phyloP scores from a whole-genome alignment of 1,284 basidiomycete genomes.

The Leccinum brunneo-olivaceum region DNA sequence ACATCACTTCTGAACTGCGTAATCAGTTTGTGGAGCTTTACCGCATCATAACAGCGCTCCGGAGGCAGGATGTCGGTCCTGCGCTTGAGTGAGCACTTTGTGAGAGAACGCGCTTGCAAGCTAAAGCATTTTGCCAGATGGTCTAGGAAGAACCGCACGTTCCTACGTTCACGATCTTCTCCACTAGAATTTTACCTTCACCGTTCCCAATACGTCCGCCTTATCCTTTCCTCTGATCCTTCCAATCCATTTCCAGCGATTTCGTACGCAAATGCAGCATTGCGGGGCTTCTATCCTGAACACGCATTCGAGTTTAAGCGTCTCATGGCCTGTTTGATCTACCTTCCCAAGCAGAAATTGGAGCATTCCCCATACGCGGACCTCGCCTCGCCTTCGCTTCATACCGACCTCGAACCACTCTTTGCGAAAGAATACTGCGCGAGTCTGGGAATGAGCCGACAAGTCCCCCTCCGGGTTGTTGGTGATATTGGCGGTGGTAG shows the following conservation, averaged over 20 bases:
- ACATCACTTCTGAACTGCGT: constrained; percentile 52
- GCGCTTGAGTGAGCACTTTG: constrained; percentile 60
- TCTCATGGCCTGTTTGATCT: constrained; percentile 73
- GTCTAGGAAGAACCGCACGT: constrained; percentile 61
- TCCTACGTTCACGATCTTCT: constrained; percentile 64
- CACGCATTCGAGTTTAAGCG: constrained; percentile 65
- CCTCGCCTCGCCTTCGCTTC: constrained; percentile 59
- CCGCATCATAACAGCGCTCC: constrained; percentile 63
- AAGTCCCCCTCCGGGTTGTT: constrained; percentile 80
- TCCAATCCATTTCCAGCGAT: constrained; percentile 56
- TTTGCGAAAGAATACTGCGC: constrained; percentile 90
- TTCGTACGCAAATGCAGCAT: constrained; percentile 63
- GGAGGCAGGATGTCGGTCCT: constrained; percentile 58
- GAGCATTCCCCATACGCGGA: constrained; percentile 70
- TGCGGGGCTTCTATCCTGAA: constrained; percentile 63
- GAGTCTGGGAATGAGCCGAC: constrained; percentile 78
- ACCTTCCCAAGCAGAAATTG: constrained; percentile 58
- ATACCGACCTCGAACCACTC: constrained; percentile 71
- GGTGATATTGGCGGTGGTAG: constrained; percentile 89
- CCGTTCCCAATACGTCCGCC: constrained; percentile 75
- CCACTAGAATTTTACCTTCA: constrained; percentile 83
- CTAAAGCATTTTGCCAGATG: constrained; percentile 46
- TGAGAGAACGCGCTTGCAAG: not conserved
- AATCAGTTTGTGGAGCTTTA: constrained; percentile 69
- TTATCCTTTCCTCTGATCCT: constrained; percentile 55